A percentile compares a stretch with the other conserved stretches of the same genome.
Evolutionary conservation across 1,139 yeast genomes (phyloP).

Genomic region (Scheffersomyces insectosa): DNA sequence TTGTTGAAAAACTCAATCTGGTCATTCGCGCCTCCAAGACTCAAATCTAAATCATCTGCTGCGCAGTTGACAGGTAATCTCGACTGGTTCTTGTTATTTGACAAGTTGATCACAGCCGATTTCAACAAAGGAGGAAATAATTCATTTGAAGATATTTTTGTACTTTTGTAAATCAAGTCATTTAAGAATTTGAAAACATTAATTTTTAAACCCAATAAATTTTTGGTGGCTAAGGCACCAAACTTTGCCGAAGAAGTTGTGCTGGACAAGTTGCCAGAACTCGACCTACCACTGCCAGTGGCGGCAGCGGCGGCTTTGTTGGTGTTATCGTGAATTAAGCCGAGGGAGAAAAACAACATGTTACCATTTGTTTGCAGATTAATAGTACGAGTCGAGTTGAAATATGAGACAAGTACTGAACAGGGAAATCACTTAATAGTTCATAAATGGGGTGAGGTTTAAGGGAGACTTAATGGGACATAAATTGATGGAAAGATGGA

Average conservation of each 20-base stretch:
- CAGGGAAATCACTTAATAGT: too few relatives aligned
- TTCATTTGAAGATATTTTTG: not conserved
- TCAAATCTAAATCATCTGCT: slow-evolving; percentile 16
- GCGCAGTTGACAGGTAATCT: slow-evolving; percentile 9
- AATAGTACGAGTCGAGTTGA: too few relatives aligned
- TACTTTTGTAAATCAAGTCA: slow-evolving; percentile 11
- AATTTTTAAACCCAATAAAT: slow-evolving; percentile 3
- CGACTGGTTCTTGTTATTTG: slow-evolving; percentile 5
- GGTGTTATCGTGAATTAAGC: not conserved
- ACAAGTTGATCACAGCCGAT: slow-evolving; percentile 9
- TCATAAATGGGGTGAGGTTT: too few relatives aligned
- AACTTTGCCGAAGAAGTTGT: not conserved
- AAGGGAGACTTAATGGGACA: too few relatives aligned
- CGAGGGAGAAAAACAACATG: slow-evolving; percentile 1
- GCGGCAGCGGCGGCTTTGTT: not conserved
- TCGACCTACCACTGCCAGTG: not conserved
- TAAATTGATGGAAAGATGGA: too few relatives aligned
- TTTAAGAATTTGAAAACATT: slow-evolving; percentile 15
- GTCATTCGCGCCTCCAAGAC: slow-evolving; percentile 14
- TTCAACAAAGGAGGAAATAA: slow-evolving; percentile 9
- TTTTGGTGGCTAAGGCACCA: not conserved
- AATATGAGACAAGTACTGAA: too few relatives aligned
- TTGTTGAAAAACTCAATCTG: slow-evolving; percentile 17
- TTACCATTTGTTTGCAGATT: not conserved
- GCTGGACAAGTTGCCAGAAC: not conserved